Evolutionary conservation across 2,329 filamentous ascomycete genomes (phyloP).

Genomic region (Trichoderma aggressivum): DNA sequence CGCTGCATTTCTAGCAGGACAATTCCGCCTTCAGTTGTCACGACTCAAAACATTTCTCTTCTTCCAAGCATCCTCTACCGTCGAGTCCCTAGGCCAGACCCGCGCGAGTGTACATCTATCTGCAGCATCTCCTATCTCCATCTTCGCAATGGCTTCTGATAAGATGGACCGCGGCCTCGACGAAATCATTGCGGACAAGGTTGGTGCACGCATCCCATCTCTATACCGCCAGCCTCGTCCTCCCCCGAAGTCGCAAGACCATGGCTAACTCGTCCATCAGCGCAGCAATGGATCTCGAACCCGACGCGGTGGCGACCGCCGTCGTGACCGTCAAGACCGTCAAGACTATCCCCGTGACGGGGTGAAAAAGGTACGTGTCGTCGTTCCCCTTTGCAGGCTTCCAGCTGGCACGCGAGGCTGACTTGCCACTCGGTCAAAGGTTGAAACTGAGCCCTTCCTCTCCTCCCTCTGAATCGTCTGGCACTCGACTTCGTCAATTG

Average conservation of each 20-base stretch:
- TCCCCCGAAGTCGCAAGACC: background rate
- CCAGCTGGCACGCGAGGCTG: conserved; percentile 12
- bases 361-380: conserved; percentile 73
- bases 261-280: conserved; percentile 24
- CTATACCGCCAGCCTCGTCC: conserved; percentile 1
- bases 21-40: background rate
- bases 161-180: conserved; percentile 55
- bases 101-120: background rate
- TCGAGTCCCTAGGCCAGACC: background rate
- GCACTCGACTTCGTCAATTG: conserved; percentile 30
- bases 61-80: background rate
- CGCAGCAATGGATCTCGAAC: conserved; percentile 36
- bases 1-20: conserved; percentile 3
- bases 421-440: conserved; percentile 26
- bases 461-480: conserved; percentile 21
- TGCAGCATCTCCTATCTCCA: background rate
- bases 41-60: background rate
- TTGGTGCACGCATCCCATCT: conserved; percentile 25
- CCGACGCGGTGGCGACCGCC: conserved; percentile 35
- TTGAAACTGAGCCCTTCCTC: conserved; percentile 26
- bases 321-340: conserved; percentile 35
- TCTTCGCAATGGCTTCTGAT: conserved; percentile 33
- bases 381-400: background rate
- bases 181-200: conserved; percentile 54
- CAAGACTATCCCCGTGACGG: conserved; percentile 69